phyloP scores from a whole-genome alignment of 108 stramenopile genomes.

The Nitzschia putrida region DNA sequence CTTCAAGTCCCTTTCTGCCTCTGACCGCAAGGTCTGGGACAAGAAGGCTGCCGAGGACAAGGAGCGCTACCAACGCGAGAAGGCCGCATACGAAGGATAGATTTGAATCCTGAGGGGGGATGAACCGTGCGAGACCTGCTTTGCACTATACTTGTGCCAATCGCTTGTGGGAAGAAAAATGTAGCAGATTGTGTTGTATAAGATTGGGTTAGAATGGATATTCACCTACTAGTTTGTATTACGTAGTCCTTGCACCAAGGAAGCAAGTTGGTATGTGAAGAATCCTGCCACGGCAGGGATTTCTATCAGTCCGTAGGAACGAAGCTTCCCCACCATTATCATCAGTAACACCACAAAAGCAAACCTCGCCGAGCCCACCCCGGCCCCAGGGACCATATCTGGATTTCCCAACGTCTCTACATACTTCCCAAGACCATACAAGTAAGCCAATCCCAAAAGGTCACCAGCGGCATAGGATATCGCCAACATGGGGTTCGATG shows the following conservation, averaged over 20 bases:
- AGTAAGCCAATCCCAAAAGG: slow-evolving; percentile 72
- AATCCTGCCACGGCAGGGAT: slow-evolving; percentile 80
- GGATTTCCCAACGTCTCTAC: slow-evolving; percentile 78
- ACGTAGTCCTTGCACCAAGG: slow-evolving; percentile 66
- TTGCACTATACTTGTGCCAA: no score
- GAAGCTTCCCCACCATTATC: slow-evolving; percentile 77
- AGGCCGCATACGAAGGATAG: slow-evolving; percentile 49
- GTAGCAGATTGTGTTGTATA: no score
- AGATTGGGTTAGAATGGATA: no score
- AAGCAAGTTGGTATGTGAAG: slow-evolving; percentile 86
- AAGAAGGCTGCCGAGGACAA: slow-evolving; percentile 72
- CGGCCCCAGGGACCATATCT: slow-evolving; percentile 59
- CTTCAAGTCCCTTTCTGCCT: slow-evolving; percentile 71
- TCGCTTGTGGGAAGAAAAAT: no score
- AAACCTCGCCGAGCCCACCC: slow-evolving; percentile 82
- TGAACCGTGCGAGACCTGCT: no score
- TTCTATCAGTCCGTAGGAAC: slow-evolving; percentile 61
- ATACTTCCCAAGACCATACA: slow-evolving; percentile 82
- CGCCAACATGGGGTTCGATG: slow-evolving; percentile 63
- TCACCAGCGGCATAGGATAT: slow-evolving; percentile 80
- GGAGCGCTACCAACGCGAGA: slow-evolving; percentile 64
- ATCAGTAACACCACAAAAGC: slow-evolving; percentile 83
- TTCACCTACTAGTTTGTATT: slow-evolving; percentile 12
- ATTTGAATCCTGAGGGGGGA: not conserved
- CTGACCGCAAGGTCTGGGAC: slow-evolving; percentile 70